phyloP scores from a whole-genome alignment of 1,139 yeast species.

The Magnusiomyces sp. region DNA sequence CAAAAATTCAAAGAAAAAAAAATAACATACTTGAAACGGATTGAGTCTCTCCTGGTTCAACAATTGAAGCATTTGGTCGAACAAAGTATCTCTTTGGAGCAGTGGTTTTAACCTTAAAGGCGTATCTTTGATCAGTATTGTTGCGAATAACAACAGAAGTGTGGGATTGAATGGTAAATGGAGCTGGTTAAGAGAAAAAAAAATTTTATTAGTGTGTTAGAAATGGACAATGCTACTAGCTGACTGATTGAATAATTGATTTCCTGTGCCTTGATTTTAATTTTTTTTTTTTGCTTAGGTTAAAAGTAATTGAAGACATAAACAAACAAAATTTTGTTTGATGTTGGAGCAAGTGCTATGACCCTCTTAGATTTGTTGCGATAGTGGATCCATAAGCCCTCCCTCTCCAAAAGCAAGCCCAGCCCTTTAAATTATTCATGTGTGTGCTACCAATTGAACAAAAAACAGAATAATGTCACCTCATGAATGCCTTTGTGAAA shows the following conservation, averaged over 20 bases:
- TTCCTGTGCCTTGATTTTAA: no score
- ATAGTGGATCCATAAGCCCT: no score
- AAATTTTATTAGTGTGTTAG: neutral
- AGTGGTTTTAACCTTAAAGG: slow-evolving; percentile 96
- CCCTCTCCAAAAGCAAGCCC: no score
- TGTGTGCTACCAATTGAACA: no score
- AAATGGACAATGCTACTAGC: neutral
- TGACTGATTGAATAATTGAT: no score
- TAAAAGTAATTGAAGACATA: neutral
- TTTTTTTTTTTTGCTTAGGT: no score
- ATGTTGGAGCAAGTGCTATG: no score
- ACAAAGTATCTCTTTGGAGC: slow-evolving; percentile 96
- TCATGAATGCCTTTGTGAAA: no score
- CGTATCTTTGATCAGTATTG: slow-evolving; percentile 50
- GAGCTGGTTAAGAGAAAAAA: slow-evolving; percentile 26
- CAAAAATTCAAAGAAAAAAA: neutral
- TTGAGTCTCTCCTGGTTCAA: slow-evolving; percentile 64
- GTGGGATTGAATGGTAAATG: slow-evolving; percentile 66
- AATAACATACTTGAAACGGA: slow-evolving; percentile 47
- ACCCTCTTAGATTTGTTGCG: no score
- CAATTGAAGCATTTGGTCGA: slow-evolving; percentile 83
- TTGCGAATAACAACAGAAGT: slow-evolving; percentile 63
- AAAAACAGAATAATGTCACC: no score
- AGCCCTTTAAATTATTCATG: no score
- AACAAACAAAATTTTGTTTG: neutral